Conservation (phyloP, 371 early-diverging fungal species). For the Saksenaea oblongispora region DNA sequence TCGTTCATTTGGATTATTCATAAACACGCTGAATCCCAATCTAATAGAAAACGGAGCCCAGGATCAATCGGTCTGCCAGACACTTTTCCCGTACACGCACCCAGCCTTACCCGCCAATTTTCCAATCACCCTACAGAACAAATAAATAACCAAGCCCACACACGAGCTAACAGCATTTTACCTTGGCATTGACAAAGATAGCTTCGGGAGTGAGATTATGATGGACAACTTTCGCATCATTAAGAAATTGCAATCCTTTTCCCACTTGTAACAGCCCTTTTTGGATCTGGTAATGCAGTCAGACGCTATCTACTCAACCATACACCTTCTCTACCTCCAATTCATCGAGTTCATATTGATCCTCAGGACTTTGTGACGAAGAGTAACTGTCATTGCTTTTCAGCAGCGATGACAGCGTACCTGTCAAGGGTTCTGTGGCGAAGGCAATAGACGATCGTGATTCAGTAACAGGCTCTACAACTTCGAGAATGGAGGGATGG, state of each 20-base stretch:
- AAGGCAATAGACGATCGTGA: slow-evolving; percentile 74
- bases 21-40: slow-evolving; percentile 67
- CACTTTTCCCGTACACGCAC: neutral
- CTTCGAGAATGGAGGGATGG: slow-evolving; percentile 82
- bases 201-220: slow-evolving; percentile 76
- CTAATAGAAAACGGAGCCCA: slow-evolving; percentile 23
- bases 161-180: slow-evolving; percentile 32
- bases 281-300: slow-evolving; percentile 58
- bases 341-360: slow-evolving; percentile 70
- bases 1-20: slow-evolving; percentile 47
- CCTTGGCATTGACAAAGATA: slow-evolving; percentile 77
- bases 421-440: slow-evolving; percentile 78
- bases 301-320: neutral
- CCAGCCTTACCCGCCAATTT: slow-evolving; percentile 71
- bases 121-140: slow-evolving; percentile 81
- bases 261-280: slow-evolving; percentile 83
- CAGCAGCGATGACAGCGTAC: slow-evolving; percentile 67
- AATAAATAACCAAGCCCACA: neutral
- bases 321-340: slow-evolving; percentile 53
- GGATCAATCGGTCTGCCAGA: neutral
- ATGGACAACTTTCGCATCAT: slow-evolving; percentile 79
- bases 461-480: slow-evolving; percentile 82
- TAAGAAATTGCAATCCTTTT: slow-evolving; percentile 74
- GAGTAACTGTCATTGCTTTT: slow-evolving; percentile 55
- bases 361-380: slow-evolving; percentile 30